A percentile compares a stretch with the other conserved stretches of the same genome.
Evolutionary conservation across 2,329 filamentous ascomycete species (phyloP).

Genomic region (Diaporthe ampelina): DNA sequence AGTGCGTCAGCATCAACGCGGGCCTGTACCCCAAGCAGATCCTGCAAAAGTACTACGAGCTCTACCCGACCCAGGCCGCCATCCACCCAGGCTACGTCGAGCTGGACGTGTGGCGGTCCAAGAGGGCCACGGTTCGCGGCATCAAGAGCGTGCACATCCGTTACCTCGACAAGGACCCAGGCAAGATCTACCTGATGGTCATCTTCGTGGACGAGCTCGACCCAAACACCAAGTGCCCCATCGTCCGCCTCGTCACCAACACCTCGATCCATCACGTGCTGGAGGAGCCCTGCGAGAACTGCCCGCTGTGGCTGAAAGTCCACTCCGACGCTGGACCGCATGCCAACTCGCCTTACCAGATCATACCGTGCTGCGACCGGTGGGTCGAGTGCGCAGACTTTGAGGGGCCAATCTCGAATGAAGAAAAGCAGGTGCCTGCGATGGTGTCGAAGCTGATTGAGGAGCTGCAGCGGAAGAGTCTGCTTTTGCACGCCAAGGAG

Average conservation of each 20-base stretch:
- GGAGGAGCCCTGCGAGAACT: slow-evolving; percentile 37
- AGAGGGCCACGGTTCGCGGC: slow-evolving; percentile 26
- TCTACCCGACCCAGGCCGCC: slow-evolving; percentile 11
- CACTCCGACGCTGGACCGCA: slow-evolving; percentile 1
- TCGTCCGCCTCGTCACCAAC: slow-evolving; percentile 36
- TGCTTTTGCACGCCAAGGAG: slow-evolving; percentile 23
- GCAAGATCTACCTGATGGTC: slow-evolving; percentile 34
- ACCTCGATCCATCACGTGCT: slow-evolving; percentile 40
- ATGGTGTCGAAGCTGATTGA: slow-evolving; percentile 30
- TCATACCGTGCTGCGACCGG: slow-evolving; percentile 36
- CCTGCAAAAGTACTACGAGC: slow-evolving; percentile 35
- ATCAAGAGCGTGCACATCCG: slow-evolving; percentile 33
- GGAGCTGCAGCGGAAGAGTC: slow-evolving; percentile 13
- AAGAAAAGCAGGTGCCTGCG: slow-evolving; percentile 36
- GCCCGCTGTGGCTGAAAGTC: slow-evolving; percentile 39
- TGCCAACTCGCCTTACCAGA: slow-evolving; percentile 16
- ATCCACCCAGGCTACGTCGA: slow-evolving; percentile 16
- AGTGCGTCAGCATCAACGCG: slow-evolving; percentile 40
- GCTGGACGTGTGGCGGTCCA: slow-evolving; percentile 35
- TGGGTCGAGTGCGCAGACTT: slow-evolving; percentile 37
- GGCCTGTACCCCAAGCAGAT: slow-evolving; percentile 35
- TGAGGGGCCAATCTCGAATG: slow-evolving; percentile 27
- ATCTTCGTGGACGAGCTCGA: slow-evolving; percentile 29
- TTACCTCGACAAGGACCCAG: slow-evolving; percentile 37
- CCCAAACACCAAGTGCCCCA: slow-evolving; percentile 3